Conservation (phyloP, 768 basidiomycete genomes). For the Kwoniella europaea region DNA sequence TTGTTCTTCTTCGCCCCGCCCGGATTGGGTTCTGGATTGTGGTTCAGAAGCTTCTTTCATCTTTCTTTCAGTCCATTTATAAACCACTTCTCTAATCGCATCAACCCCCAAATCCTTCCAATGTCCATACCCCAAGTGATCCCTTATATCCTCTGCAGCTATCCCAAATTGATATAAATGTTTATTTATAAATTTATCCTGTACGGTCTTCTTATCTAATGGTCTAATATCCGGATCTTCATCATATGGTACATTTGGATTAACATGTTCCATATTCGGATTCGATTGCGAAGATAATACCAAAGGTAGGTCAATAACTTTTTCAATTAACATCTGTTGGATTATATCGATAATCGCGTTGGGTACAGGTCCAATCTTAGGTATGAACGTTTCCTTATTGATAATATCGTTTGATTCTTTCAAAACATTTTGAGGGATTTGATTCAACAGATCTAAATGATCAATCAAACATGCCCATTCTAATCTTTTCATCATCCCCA, state of each 20-base stretch:
- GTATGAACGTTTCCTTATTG: conserved; percentile 5
- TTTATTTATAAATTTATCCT: not conserved
- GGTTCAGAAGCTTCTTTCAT: not conserved
- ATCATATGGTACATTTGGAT: conserved; percentile 9
- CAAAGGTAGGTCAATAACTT: conserved; percentile 8
- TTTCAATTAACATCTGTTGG: conserved; percentile 4
- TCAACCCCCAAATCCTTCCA: not conserved
- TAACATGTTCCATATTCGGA: conserved; percentile 1
- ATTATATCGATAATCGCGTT: conserved; percentile 1
- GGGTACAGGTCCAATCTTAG: conserved; percentile 8
- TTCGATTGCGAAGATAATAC: not conserved
- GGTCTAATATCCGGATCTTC: not conserved
- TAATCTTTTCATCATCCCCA: conserved; percentile 1
- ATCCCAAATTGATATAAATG: not conserved
- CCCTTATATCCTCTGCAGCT: not conserved
- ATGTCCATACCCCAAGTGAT: not conserved
- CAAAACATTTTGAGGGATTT: not conserved
- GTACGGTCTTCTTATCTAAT: not conserved
- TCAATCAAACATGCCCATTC: conserved; percentile 13
- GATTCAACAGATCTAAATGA: not conserved
- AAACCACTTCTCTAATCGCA: not conserved
- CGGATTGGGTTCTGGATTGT: not conserved
- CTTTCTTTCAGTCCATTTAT: conserved; percentile 9
- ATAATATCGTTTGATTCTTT: not conserved
- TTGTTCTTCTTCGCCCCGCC: not conserved